Percentiles rank a stretch among this genome's conserved stretches.
These are phyloP conservation scores for Trichoderma sp. DNA, from an alignment of 2,329 filamentous ascomycete genomes.

Conservation along the genomic window DNA sequence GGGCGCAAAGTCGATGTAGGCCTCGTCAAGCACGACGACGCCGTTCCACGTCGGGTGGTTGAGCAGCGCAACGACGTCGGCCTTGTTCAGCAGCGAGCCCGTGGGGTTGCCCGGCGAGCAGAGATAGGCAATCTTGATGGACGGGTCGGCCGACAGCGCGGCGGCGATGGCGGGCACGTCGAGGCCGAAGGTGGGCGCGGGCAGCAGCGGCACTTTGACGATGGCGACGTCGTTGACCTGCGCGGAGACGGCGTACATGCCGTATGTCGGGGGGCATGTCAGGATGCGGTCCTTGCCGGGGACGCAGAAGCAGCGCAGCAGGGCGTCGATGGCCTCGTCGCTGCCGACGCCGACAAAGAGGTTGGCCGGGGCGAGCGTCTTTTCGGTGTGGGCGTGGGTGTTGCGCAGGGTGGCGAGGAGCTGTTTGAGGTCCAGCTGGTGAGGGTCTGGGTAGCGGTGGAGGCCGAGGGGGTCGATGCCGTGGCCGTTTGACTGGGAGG, in stretches of 20 bases:
- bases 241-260: constrained; percentile 95
- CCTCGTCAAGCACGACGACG: constrained; percentile 89
- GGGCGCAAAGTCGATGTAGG: constrained; percentile 90
- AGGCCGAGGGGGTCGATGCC: constrained; percentile 73
- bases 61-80: constrained; percentile 71
- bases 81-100: constrained; percentile 73
- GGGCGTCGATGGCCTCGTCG: constrained; percentile 93
- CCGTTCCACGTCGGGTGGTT: constrained; percentile 94
- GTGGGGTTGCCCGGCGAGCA: constrained; percentile 97
- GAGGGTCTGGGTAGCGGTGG: constrained; percentile 94
- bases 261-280: constrained; percentile 94
- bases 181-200: constrained; percentile 71
- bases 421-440: constrained; percentile 85
- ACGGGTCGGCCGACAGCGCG: constrained; percentile 58
- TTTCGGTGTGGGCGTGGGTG: constrained; percentile 75
- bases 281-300: constrained; percentile 88
- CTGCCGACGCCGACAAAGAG: constrained; percentile 94
- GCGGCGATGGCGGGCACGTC: constrained; percentile 69
- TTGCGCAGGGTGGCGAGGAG: constrained; percentile 85
- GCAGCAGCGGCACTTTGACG: constrained; percentile 80
- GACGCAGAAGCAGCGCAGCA: constrained; percentile 89
- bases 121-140: constrained; percentile 87
- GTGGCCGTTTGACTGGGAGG: constrained; percentile 37
- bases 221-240: constrained; percentile 90
- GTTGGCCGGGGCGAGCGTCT: constrained; percentile 74